phyloP scores from a whole-genome alignment of 2,329 filamentous ascomycete genomes.

The Fusarium beomiforme region DNA sequence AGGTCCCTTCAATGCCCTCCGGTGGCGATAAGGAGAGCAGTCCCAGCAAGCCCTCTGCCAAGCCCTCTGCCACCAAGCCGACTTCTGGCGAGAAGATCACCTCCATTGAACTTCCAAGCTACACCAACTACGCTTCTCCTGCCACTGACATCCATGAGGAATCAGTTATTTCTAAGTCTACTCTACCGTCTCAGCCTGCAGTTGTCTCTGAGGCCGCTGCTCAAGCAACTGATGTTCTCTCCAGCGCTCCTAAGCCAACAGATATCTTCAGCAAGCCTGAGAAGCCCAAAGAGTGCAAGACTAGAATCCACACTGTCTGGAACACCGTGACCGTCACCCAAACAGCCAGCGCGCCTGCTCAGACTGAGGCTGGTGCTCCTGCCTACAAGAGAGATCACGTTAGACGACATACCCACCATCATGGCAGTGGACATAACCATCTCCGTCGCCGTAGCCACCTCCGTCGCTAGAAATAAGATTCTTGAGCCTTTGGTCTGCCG shows the following conservation, averaged over 20 bases:
- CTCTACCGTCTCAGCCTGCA: conserved; percentile 17
- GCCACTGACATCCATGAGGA: conserved; percentile 8
- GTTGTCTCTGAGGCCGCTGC: conserved; percentile 33
- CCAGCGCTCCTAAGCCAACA: conserved; percentile 28
- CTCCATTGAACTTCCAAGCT: conserved; percentile 5
- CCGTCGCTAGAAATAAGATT: conserved; percentile 37
- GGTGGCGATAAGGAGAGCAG: conserved; percentile 7
- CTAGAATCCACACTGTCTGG: conserved; percentile 52
- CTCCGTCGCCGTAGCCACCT: conserved; percentile 43
- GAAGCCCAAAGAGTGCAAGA: conserved; percentile 40
- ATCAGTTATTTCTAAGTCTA: conserved; percentile 6
- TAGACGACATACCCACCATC: conserved; percentile 52
- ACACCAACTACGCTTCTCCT: conserved; percentile 16
- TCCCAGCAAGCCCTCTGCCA: conserved; percentile 15
- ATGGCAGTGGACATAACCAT: conserved; percentile 38
- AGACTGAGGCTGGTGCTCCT: conserved; percentile 21
- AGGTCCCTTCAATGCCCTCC: conserved; percentile 7
- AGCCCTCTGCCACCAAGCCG: conserved; percentile 9
- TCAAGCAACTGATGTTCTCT: conserved; percentile 9
- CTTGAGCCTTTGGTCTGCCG: conserved; percentile 20
- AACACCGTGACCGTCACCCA: conserved; percentile 58
- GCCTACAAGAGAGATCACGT: conserved; percentile 39
- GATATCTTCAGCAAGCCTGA: conserved; percentile 26
- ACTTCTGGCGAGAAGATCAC: conserved; percentile 22
- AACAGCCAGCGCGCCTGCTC: conserved; percentile 33